Conservation (phyloP, 768 basidiomycete genomes). For the Suillus fuscotomentosus region DNA sequence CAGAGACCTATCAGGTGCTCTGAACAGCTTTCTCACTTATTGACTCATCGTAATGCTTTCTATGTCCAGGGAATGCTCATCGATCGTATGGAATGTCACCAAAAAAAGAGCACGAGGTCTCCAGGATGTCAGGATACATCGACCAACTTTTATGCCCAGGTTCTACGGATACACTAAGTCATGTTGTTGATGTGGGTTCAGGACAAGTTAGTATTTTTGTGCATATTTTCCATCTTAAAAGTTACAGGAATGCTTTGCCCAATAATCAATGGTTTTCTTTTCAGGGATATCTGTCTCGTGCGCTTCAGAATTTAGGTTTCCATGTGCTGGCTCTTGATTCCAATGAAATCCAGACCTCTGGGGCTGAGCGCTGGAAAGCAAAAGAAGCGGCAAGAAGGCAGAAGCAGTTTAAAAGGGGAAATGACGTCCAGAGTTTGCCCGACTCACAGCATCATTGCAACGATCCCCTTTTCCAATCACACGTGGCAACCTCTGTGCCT, state of each 20-base stretch:
- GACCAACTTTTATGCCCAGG: constrained; percentile 30
- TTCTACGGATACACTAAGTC: constrained; percentile 24
- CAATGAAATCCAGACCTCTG: constrained; percentile 55
- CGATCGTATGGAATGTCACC: constrained; percentile 59
- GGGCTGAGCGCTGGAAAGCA: constrained; percentile 47
- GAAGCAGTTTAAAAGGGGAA: constrained; percentile 11
- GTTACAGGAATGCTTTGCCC: not conserved
- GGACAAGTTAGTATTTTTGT: constrained; percentile 50
- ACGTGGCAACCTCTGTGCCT: constrained; percentile 1
- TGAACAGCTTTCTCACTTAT: constrained; percentile 2
- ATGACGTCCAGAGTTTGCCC: constrained; percentile 3
- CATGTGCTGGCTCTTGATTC: constrained; percentile 69
- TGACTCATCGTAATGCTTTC: not conserved
- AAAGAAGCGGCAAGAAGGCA: constrained; percentile 19
- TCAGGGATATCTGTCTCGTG: constrained; percentile 65
- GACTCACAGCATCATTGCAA: not conserved
- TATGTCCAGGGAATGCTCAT: constrained; percentile 7
- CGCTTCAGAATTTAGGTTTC: constrained; percentile 32
- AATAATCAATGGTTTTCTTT: constrained; percentile 2
- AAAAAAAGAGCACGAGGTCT: constrained; percentile 74
- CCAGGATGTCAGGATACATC: constrained; percentile 59
- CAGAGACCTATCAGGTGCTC: not conserved
- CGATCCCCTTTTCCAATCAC: not conserved
- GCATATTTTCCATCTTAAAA: not conserved
- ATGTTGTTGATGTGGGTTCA: constrained; percentile 72